These are phyloP conservation scores for Cryptococcus sp. DNA, from an alignment of 1,284 basidiomycete genomes.

Conservation along the genomic window DNA sequence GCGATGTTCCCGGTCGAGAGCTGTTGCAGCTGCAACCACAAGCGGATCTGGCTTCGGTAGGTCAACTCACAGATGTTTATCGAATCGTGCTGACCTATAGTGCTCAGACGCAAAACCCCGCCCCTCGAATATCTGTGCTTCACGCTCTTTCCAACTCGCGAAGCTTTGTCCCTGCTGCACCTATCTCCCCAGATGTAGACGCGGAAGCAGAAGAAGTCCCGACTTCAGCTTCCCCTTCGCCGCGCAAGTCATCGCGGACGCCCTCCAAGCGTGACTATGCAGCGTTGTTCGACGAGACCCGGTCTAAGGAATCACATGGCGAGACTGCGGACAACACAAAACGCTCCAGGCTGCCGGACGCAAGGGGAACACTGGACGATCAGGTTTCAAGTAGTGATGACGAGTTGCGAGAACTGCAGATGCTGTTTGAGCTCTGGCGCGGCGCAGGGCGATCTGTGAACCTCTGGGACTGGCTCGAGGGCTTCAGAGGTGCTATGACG, in stretches of 20 bases:
- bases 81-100: background rate
- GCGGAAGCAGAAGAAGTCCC: no score
- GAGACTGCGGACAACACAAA: background rate
- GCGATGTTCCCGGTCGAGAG: conserved; percentile 10
- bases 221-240: background rate
- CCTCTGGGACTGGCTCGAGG: conserved; percentile 51
- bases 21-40: conserved; percentile 22
- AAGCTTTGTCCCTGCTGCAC: conserved; percentile 4
- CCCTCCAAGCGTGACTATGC: background rate
- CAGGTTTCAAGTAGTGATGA: background rate
- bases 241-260: background rate
- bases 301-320: background rate
- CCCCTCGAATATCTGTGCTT: conserved; percentile 20
- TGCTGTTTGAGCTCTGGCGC: conserved; percentile 41
- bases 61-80: background rate
- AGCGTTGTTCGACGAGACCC: background rate
- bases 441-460: conserved; percentile 43
- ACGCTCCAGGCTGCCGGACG: background rate
- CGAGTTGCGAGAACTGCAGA: conserved; percentile 35
- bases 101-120: conserved; percentile 17
- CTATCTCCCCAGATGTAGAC: no score
- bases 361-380: background rate
- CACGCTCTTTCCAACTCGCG: conserved; percentile 12
- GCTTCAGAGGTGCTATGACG: conserved; percentile 28
- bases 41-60: conserved; percentile 20